These are phyloP conservation scores for Clavispora phyllophila DNA, from an alignment of 805 yeast species.

Conservation along the genomic window DNA sequence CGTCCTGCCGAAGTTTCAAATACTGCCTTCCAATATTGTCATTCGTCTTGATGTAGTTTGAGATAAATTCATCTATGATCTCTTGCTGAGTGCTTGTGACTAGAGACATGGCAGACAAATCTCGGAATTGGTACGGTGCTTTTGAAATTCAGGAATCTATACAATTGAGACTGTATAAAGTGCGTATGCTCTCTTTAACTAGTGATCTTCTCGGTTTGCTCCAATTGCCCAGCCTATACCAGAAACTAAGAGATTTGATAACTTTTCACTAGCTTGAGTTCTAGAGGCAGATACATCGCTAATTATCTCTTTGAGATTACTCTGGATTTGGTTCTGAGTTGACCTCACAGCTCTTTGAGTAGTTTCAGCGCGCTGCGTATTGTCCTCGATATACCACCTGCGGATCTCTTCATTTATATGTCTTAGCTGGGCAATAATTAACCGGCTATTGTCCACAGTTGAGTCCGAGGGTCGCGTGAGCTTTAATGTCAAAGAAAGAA, in stretches of 20 bases:
- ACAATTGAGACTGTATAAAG: not conserved
- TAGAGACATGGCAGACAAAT: slow-evolving; percentile 19
- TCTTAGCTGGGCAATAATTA: slow-evolving; percentile 62
- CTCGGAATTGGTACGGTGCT: not conserved
- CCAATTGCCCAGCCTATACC: slow-evolving; percentile 66
- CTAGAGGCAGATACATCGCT: slow-evolving; percentile 24
- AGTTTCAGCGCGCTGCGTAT: slow-evolving; percentile 9
- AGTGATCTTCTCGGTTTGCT: slow-evolving; percentile 25
- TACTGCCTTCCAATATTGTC: slow-evolving; percentile 31
- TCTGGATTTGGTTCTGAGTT: slow-evolving; percentile 16
- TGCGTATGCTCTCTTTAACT: too few species aligned
- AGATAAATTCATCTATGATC: slow-evolving; percentile 27
- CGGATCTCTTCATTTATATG: slow-evolving; percentile 36
- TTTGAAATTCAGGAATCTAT: not conserved
- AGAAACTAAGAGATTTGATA: slow-evolving; percentile 46
- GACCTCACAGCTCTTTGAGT: slow-evolving; percentile 9
- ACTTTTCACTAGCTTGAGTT: slow-evolving; percentile 40
- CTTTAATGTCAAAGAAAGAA: slow-evolving; percentile 49
- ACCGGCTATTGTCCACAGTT: slow-evolving; percentile 50
- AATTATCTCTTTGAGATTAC: slow-evolving; percentile 21
- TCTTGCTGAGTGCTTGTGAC: slow-evolving; percentile 27
- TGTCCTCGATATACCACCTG: slow-evolving; percentile 14
- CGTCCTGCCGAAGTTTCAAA: slow-evolving; percentile 29
- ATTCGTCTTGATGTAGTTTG: slow-evolving; percentile 25
- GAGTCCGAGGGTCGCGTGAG: slow-evolving; percentile 29